phyloP scores from a whole-genome alignment of 2,329 filamentous ascomycete genomes.

The Verticillium zaregamsianum region DNA sequence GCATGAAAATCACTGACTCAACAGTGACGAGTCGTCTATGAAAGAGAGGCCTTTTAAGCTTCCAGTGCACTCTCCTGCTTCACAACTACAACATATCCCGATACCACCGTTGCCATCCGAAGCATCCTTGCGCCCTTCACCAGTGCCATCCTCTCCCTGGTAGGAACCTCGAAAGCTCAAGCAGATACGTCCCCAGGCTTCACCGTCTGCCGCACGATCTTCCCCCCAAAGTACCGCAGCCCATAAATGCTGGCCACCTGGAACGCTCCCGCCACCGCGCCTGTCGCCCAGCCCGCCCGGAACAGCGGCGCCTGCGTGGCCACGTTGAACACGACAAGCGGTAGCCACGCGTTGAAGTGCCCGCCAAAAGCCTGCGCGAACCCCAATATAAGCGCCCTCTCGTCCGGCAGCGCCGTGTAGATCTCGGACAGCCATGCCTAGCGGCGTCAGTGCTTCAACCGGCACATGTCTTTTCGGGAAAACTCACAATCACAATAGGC shows the following conservation, averaged over 20 bases:
- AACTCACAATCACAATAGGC: not conserved
- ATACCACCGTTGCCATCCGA: no score
- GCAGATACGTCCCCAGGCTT: no score
- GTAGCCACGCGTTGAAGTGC: not conserved
- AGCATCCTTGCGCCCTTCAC: no score
- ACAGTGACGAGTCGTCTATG: no score
- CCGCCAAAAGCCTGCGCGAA: not conserved
- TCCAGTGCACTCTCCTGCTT: no score
- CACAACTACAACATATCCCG: no score
- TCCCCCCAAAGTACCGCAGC: not conserved
- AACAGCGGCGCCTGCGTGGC: not conserved
- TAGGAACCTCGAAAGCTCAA: no score
- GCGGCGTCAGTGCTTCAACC: not conserved
- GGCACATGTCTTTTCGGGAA: not conserved
- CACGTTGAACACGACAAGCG: not conserved
- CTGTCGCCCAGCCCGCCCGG: not conserved
- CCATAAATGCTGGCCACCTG: not conserved
- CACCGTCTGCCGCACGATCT: not conserved
- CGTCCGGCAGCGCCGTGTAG: not conserved
- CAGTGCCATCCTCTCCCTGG: no score
- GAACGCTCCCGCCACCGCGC: not conserved
- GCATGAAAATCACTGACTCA: no score
- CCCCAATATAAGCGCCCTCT: not conserved
- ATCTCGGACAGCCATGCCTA: not conserved
- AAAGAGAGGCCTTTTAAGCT: no score